Evolutionary conservation across 1,284 basidiomycete species (phyloP).

Genomic region (Melampsora americana): DNA sequence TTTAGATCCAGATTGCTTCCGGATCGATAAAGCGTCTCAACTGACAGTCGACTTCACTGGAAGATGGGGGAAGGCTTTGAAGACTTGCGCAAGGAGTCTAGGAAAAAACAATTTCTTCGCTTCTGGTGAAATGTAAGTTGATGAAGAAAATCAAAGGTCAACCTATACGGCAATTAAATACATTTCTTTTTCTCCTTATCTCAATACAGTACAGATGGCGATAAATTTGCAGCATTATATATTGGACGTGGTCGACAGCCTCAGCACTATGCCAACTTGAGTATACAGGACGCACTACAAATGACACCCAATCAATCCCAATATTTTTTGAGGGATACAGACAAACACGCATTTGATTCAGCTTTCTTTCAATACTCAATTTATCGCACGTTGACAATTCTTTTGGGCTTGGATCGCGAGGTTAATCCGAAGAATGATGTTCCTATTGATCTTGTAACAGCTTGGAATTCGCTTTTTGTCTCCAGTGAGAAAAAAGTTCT

Average conservation of each 20-base stretch:
- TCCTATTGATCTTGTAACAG: slow-evolving; percentile 71
- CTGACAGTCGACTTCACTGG: slow-evolving; percentile 46
- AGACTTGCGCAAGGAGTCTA: slow-evolving; percentile 44
- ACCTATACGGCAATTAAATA: neutral
- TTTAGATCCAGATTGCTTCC: slow-evolving; percentile 47
- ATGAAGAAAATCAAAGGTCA: neutral
- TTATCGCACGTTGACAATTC: slow-evolving; percentile 75
- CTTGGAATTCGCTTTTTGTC: slow-evolving; percentile 84
- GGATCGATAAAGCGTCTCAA: slow-evolving; percentile 47
- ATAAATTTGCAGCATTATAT: slow-evolving; percentile 80
- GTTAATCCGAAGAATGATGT: slow-evolving; percentile 79
- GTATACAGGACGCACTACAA: slow-evolving; percentile 64
- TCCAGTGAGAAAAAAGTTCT: slow-evolving; percentile 55
- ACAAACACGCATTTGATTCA: slow-evolving; percentile 66
- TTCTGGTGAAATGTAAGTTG: slow-evolving; percentile 47
- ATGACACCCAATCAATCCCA: slow-evolving; percentile 62
- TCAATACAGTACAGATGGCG: slow-evolving; percentile 68
- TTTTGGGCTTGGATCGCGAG: slow-evolving; percentile 89
- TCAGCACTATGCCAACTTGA: slow-evolving; percentile 61
- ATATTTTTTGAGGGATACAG: slow-evolving; percentile 72
- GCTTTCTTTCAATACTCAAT: slow-evolving; percentile 87
- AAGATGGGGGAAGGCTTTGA: slow-evolving; percentile 45
- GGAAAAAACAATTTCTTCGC: slow-evolving; percentile 47
- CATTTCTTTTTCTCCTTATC: neutral
- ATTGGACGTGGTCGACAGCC: slow-evolving; percentile 80